A percentile compares a stretch with the other conserved stretches of the same genome.
Evolutionary conservation across 805 yeast genomes (phyloP).

Genomic region (Starmera quercuum): DNA sequence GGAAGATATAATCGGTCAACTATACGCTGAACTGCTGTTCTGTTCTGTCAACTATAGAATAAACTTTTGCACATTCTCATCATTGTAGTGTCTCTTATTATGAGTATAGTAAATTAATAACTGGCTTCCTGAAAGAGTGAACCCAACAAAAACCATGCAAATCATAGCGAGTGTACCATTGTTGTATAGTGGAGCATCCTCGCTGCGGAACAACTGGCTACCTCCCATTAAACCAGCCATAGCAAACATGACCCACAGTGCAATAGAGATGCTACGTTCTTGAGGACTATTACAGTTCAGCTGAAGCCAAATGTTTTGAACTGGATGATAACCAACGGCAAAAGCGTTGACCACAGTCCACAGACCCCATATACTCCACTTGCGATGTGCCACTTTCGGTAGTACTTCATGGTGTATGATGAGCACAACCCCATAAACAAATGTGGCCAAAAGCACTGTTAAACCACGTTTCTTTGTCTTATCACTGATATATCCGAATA

Average conservation of each 20-base stretch:
- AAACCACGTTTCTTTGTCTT: neutral
- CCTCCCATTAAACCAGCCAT: conserved; percentile 4
- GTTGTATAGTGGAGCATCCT: conserved; percentile 1
- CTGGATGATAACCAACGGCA: conserved; percentile 4
- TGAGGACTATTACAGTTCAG: conserved; percentile 2
- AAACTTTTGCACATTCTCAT: too few relatives aligned
- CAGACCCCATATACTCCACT: conserved; percentile 1
- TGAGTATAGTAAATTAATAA: neutral
- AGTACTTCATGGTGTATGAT: neutral
- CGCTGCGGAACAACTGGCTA: conserved; percentile 2
- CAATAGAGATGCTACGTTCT: conserved; percentile 2
- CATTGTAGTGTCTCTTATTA: too few relatives aligned
- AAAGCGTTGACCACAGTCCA: conserved; percentile 1
- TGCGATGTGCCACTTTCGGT: neutral
- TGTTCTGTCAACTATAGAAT: too few relatives aligned
- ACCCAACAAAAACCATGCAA: conserved; percentile 3
- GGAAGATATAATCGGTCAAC: too few relatives aligned
- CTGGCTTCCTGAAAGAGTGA: neutral
- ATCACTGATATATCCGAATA: conserved; percentile 1
- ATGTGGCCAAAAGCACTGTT: neutral
- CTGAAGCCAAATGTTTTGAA: conserved; percentile 3
- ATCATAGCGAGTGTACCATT: conserved; percentile 2
- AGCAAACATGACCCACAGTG: conserved; percentile 4
- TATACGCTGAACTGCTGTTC: too few relatives aligned
- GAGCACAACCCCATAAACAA: conserved; percentile 1